Percentiles rank a stretch among this genome's conserved stretches.
phyloP scores from a whole-genome alignment of 164 flowering plant species.

The Kalanchoe fedtschenkoi region DNA sequence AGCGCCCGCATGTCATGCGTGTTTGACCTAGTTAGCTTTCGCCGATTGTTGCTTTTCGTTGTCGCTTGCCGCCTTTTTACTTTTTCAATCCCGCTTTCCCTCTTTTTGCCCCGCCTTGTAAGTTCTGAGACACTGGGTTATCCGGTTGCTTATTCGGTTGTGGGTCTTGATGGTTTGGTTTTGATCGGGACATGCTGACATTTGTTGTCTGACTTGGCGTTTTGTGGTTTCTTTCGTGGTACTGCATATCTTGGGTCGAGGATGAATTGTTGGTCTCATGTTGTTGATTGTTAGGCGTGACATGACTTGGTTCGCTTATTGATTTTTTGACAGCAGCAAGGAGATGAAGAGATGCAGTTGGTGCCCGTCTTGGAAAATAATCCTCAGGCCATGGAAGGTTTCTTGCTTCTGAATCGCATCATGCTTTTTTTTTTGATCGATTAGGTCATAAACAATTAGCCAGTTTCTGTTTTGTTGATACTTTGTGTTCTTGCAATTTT shows the following conservation, averaged over 20 bases:
- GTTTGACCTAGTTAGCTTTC: background rate
- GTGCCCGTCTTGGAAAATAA: slow-evolving; percentile 34
- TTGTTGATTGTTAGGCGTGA: background rate
- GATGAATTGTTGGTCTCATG: background rate
- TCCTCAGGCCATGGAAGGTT: slow-evolving; percentile 51
- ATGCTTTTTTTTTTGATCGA: background rate
- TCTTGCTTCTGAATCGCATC: background rate
- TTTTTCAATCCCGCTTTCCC: no score
- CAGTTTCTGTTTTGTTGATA: background rate
- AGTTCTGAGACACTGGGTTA: no score
- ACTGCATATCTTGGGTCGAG: background rate
- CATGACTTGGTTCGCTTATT: background rate
- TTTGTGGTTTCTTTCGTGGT: background rate
- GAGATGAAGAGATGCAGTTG: slow-evolving; percentile 41
- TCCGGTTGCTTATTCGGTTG: no score
- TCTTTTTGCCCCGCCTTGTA: no score
- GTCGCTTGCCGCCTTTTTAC: no score
- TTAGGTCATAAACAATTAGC: background rate
- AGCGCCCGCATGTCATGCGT: background rate
- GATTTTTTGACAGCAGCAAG: slow-evolving; percentile 23
- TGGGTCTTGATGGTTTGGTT: no score
- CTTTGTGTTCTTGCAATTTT: background rate
- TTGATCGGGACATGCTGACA: no score
- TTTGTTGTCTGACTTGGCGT: no score
- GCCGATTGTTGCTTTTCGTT: background rate